A percentile compares a stretch with the other conserved stretches of the same genome.
Conservation (phyloP, 306 rosid species). For the Quercus alba region DNA sequence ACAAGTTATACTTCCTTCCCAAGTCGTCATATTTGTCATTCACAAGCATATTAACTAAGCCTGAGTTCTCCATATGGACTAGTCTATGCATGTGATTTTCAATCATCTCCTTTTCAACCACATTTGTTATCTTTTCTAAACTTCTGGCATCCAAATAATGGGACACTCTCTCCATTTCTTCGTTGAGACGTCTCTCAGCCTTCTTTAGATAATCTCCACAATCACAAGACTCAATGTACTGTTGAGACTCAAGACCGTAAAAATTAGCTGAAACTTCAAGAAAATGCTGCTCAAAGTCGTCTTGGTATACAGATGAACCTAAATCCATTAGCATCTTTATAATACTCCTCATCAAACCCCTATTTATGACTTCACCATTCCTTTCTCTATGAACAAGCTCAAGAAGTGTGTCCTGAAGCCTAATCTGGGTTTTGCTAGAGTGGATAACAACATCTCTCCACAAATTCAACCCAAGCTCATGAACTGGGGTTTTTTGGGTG, state of each 20-base stretch:
- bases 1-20: slow-evolving; percentile 46
- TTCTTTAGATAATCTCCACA: slow-evolving; percentile 48
- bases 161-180: slow-evolving; percentile 51
- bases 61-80: slow-evolving; percentile 56
- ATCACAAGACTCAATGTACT: slow-evolving; percentile 51
- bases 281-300: slow-evolving; percentile 50
- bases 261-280: slow-evolving; percentile 44
- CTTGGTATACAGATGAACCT: slow-evolving; percentile 45
- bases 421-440: slow-evolving; percentile 43
- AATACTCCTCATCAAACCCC: slow-evolving; percentile 56
- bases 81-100: slow-evolving; percentile 44
- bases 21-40: slow-evolving; percentile 55
- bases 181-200: slow-evolving; percentile 51
- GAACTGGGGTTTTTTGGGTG: slow-evolving; percentile 50
- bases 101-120: slow-evolving; percentile 54
- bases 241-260: slow-evolving; percentile 48
- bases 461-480: slow-evolving; percentile 55
- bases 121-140: slow-evolving; percentile 41
- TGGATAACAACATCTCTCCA: slow-evolving; percentile 58
- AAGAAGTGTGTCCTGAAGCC: slow-evolving; percentile 54
- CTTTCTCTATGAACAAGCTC: slow-evolving; percentile 49
- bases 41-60: slow-evolving; percentile 47
- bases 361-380: slow-evolving; percentile 49
- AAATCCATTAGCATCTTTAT: slow-evolving; percentile 52
- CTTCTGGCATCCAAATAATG: slow-evolving; percentile 50